Base-by-base conservation (phyloP, 768 basidiomycete species). In the Russula dissimulans region DNA sequence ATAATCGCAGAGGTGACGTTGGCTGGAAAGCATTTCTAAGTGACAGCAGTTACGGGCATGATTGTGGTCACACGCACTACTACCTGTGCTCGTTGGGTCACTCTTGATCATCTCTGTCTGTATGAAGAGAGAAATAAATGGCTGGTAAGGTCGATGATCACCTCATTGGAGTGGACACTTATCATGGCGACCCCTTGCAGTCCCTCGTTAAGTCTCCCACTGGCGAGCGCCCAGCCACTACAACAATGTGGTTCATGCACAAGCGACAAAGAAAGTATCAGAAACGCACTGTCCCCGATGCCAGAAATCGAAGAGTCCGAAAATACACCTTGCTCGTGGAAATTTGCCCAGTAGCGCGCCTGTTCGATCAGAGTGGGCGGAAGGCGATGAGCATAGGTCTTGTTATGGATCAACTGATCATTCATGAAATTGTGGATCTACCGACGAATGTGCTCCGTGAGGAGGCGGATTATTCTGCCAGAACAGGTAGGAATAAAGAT, bases 81-180 rank as follows among this genome's bases (percentile, higher is more conserved):
- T 80, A 43, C 77, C 82, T 51, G 75, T 72, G 64, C 85, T 71
- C 56, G 85, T 79, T 1, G 87, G 85, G 69, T 83, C 72, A 31
- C 79, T 73, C 62, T 80, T 75, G 65, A 72, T 66, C 57, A 86
- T 73, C 58, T 86, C 87, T n/a, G 89, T 82, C 72, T 87, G 81
- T 69, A 85, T 82, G 81, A 94, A 87, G 71, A 94, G 78, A 4
- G 89, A 91, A 68, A 93, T 85, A 81, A 95, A 91, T 14, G 91
- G 86, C 72, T 93, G 91, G 78, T 94, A n/a, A 94, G 63, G 89
- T 88, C 70, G 72, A 86, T 77, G 74, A 94, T n/a, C n/a, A n/a
- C n/a, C n/a, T n/a, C n/a, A n/a, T n/a, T n/a, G n/a, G n/a, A n/a
- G n/a, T n/a, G n/a, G n/a, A n/a, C n/a, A n/a, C n/a, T n/a, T n/a